Evolutionary conservation across 2,329 filamentous ascomycete species (phyloP).

Genomic region (Pleoardoris graminearum): DNA sequence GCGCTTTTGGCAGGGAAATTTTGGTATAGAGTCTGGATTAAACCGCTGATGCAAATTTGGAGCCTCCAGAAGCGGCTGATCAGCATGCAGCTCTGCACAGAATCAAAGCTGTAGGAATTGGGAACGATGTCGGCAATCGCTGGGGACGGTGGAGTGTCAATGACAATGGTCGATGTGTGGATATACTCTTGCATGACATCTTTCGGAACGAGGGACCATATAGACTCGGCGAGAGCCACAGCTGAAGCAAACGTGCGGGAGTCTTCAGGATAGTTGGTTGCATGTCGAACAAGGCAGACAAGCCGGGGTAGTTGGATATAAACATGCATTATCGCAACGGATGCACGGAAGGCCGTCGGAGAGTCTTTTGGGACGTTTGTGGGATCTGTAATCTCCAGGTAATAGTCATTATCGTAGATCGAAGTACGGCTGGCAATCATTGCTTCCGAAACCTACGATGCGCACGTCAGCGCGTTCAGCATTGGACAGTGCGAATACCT

Average conservation of each 20-base stretch:
- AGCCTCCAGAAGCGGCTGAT: conserved; percentile 36
- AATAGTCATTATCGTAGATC: conserved; percentile 35
- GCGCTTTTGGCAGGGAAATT: conserved; percentile 24
- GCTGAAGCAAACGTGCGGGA: conserved; percentile 23
- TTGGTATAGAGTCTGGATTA: conserved; percentile 28
- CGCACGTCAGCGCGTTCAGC: conserved; percentile 7
- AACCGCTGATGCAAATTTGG: conserved; percentile 26
- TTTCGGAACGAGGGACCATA: conserved; percentile 25
- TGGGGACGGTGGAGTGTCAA: conserved; percentile 13
- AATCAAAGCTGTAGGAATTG: conserved; percentile 25
- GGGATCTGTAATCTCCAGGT: conserved; percentile 30
- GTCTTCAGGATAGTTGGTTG: conserved; percentile 24
- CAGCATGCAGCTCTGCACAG: conserved; percentile 26
- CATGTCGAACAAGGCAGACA: conserved; percentile 25
- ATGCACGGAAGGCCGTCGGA: conserved; percentile 20
- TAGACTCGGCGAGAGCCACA: conserved; percentile 25
- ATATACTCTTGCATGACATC: conserved; percentile 22
- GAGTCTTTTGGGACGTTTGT: conserved; percentile 10
- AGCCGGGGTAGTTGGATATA: conserved; percentile 35
- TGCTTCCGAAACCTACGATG: conserved; percentile 34
- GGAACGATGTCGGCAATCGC: conserved; percentile 27
- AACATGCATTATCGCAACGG: conserved; percentile 35
- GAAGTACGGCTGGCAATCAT: conserved; percentile 32
- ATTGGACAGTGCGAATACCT: conserved; percentile 3
- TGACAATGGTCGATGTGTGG: conserved; percentile 15